Conservation (phyloP, 2,329 filamentous ascomycete genomes). For the Colletotrichum lupini region DNA sequence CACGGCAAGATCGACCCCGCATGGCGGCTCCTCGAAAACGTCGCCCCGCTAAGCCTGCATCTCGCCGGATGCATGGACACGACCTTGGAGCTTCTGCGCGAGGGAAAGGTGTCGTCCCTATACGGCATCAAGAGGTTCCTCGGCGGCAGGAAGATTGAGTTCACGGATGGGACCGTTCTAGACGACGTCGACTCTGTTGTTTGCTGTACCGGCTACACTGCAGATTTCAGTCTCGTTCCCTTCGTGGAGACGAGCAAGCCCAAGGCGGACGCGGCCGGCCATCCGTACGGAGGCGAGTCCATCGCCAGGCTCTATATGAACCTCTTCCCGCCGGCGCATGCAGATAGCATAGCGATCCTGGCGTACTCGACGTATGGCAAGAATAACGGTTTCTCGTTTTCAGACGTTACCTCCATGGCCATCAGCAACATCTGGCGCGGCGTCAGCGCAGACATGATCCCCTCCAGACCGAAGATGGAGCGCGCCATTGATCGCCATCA, state of each 20-base stretch:
- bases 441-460: constrained; percentile 41
- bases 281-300: constrained; percentile 42
- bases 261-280: constrained; percentile 8
- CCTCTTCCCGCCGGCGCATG: constrained; percentile 50
- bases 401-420: constrained; percentile 52
- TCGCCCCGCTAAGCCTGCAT: constrained; percentile 38
- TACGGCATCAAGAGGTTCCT: constrained; percentile 41
- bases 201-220: constrained; percentile 44
- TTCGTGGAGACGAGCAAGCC: constrained; percentile 40
- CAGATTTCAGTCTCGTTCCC: constrained; percentile 38
- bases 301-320: constrained; percentile 51
- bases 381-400: constrained; percentile 45
- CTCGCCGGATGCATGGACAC: constrained; percentile 40
- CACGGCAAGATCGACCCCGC: constrained; percentile 42
- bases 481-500: constrained; percentile 41
- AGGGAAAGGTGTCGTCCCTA: constrained; percentile 42
- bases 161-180: constrained; percentile 40
- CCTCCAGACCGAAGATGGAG: constrained; percentile 43
- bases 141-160: constrained; percentile 39
- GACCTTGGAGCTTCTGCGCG: constrained; percentile 41
- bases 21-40: constrained; percentile 40
- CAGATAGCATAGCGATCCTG: constrained; percentile 49
- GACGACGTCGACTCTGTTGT: constrained; percentile 42
- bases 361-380: constrained; percentile 44
- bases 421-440: constrained; percentile 52